These are phyloP conservation scores for Leonotis leonurus DNA, from an alignment of 257 asterid genomes.

Conservation along the genomic window DNA sequence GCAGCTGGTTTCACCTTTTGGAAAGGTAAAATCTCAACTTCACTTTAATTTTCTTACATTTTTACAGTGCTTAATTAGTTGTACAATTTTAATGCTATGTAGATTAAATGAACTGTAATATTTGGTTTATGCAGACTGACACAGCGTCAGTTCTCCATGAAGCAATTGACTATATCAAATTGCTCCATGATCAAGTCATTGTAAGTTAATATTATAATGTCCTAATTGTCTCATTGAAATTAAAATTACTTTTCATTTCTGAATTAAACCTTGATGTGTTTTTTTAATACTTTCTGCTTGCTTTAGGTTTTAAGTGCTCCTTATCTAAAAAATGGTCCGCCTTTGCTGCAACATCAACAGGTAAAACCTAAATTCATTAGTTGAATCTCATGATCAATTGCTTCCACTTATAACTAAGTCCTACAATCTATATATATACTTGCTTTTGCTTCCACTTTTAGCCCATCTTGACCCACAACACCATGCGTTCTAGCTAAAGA, in stretches of 20 bases:
- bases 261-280: neutral
- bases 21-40: too few relatives aligned
- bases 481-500: too few relatives aligned
- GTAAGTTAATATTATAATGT: constrained; percentile 31
- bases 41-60: too few relatives aligned
- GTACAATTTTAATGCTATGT: too few relatives aligned
- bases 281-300: neutral
- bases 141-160: constrained; percentile 97
- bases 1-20: constrained; percentile 95
- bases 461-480: neutral
- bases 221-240: too few relatives aligned
- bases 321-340: constrained; percentile 28
- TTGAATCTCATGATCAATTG: neutral
- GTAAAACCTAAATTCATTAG: constrained; percentile 19
- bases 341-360: constrained; percentile 27
- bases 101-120: too few relatives aligned
- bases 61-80: too few relatives aligned
- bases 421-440: too few relatives aligned
- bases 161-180: constrained; percentile 82
- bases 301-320: constrained; percentile 35
- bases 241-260: too few relatives aligned
- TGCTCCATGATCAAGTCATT: constrained; percentile 86
- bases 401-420: neutral
- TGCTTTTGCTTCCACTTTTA: too few relatives aligned
- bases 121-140: constrained; percentile 56